Percentiles rank a stretch among this genome's conserved stretches.
Conservation (phyloP, 768 basidiomycete genomes). For the Macrolepiota albuminosa region DNA sequence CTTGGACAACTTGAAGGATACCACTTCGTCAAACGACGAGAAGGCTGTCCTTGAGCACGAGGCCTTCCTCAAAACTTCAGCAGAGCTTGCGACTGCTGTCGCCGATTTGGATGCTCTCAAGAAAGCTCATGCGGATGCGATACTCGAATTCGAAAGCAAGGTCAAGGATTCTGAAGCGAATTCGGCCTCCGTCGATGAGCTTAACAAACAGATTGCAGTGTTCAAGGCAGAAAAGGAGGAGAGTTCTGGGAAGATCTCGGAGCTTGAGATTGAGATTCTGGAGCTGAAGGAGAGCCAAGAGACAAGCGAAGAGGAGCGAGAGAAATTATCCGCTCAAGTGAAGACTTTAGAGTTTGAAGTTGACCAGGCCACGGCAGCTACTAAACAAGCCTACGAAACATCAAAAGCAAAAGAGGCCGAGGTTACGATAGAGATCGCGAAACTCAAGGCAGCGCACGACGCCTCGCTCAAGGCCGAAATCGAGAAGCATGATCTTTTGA, state of each 20-base stretch:
- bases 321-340: conserved; percentile 38
- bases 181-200: conserved; percentile 33
- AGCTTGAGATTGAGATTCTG: conserved; percentile 76
- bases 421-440: conserved; percentile 32
- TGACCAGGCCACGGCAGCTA: conserved; percentile 39
- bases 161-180: conserved; percentile 44
- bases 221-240: conserved; percentile 70
- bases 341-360: conserved; percentile 52
- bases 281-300: conserved; percentile 74
- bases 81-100: conserved; percentile 51
- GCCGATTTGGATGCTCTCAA: conserved; percentile 50
- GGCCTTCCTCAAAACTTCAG: conserved; percentile 58
- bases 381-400: conserved; percentile 43
- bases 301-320: conserved; percentile 53
- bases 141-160: conserved; percentile 42
- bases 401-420: conserved; percentile 45
- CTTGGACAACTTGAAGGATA: conserved; percentile 43
- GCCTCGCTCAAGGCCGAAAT: conserved; percentile 39
- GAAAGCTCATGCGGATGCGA: conserved; percentile 41
- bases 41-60: conserved; percentile 58
- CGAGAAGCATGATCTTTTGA: conserved; percentile 39
- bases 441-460: conserved; percentile 37
- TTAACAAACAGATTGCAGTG: conserved; percentile 22
- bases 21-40: conserved; percentile 36
- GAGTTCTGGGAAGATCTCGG: conserved; percentile 64